Conservation (phyloP, 768 basidiomycete species). For the Russula vinacea region DNA sequence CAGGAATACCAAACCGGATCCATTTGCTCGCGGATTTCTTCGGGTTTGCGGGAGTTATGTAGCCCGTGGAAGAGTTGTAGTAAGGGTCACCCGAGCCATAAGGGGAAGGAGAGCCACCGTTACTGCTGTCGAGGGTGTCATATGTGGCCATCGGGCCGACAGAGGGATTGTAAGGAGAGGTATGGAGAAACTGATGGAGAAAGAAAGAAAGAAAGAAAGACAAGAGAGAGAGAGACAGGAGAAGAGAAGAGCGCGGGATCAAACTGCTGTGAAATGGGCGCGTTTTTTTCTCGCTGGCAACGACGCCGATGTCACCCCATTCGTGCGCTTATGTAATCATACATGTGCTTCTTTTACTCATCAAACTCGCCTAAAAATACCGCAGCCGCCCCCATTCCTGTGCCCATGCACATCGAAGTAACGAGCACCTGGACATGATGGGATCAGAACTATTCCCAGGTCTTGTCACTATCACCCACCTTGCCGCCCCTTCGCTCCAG, state of each 20-base stretch:
- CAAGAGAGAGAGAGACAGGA: slow-evolving; percentile 2
- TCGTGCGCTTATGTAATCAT: not conserved
- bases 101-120: slow-evolving; percentile 35
- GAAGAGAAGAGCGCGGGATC: not conserved
- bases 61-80: slow-evolving; percentile 68
- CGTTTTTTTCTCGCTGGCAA: not conserved
- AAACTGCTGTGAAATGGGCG: no score
- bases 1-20: slow-evolving; percentile 72
- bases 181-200: slow-evolving; percentile 7
- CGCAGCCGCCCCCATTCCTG: slow-evolving; percentile 88
- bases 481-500: slow-evolving; percentile 66
- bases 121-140: slow-evolving; percentile 35
- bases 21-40: slow-evolving; percentile 64
- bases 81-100: slow-evolving; percentile 65
- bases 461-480: slow-evolving; percentile 40
- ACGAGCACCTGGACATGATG: slow-evolving; percentile 55
- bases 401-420: slow-evolving; percentile 88
- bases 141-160: slow-evolving; percentile 43
- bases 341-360: not conserved
- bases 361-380: slow-evolving; percentile 62
- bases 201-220: slow-evolving; percentile 24
- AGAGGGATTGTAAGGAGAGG: slow-evolving; percentile 20
- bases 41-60: slow-evolving; percentile 49
- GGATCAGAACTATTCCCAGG: not conserved
- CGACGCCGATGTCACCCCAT: not conserved